Percentiles rank a stretch among this genome's conserved stretches.
Conservation (phyloP, 108 stramenopile species). For the Discostella pseudostelligera region DNA sequence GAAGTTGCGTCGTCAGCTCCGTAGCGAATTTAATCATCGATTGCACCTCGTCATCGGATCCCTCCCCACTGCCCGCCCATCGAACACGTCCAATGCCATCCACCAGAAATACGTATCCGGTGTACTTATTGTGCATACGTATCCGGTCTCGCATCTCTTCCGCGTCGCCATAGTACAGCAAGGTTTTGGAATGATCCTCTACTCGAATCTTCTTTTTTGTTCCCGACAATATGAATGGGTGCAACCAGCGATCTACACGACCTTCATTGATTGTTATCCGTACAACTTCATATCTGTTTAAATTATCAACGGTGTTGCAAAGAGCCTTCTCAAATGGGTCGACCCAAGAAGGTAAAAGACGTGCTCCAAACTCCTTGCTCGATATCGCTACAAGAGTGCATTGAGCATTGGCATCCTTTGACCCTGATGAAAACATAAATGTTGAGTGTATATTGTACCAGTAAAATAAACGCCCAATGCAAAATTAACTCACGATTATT, state of each 20-base stretch:
- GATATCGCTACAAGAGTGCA: constrained; percentile 78
- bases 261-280: constrained; percentile 61
- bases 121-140: constrained; percentile 84
- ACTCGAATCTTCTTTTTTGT: constrained; percentile 60
- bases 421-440: constrained; percentile 5
- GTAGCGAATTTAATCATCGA: constrained; percentile 56
- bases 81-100: constrained; percentile 80
- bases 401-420: constrained; percentile 44
- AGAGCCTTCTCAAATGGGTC: constrained; percentile 66
- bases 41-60: constrained; percentile 59
- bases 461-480: neutral
- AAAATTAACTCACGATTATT: constrained; percentile 47
- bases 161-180: constrained; percentile 73
- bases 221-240: constrained; percentile 44
- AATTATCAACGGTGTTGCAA: constrained; percentile 18
- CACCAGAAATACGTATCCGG: constrained; percentile 74
- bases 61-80: constrained; percentile 76
- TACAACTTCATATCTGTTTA: constrained; percentile 33
- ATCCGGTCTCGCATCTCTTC: constrained; percentile 68
- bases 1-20: constrained; percentile 39
- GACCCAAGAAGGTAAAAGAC: constrained; percentile 69
- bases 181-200: constrained; percentile 58
- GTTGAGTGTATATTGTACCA: neutral
- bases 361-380: constrained; percentile 75
- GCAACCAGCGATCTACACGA: constrained; percentile 47